These are phyloP conservation scores for Fusarium virguliforme DNA, from an alignment of 2,329 filamentous ascomycete species.

Conservation along the genomic window DNA sequence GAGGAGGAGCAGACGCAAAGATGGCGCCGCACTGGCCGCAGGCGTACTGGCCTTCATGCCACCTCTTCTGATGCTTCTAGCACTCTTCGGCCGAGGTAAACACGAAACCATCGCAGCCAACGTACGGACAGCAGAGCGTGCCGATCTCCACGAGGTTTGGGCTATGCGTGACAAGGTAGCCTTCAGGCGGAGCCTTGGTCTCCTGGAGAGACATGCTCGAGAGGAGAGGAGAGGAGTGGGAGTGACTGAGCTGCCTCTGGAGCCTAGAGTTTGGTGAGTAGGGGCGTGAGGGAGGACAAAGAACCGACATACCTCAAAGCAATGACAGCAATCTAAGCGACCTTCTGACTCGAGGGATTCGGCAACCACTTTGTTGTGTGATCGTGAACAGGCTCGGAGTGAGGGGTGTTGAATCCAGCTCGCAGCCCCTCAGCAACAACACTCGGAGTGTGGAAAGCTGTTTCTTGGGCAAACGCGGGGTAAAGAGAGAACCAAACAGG, in stretches of 20 bases:
- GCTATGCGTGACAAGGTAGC: conserved; percentile 30
- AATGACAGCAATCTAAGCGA: background rate
- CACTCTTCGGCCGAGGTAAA: conserved; percentile 45
- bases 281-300: background rate
- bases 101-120: conserved; percentile 47
- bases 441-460: background rate
- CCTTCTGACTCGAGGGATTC: too few species aligned
- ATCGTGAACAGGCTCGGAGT: background rate
- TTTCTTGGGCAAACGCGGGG: background rate
- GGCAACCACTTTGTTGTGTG: background rate
- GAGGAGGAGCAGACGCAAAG: conserved; percentile 46
- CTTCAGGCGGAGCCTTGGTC: conserved; percentile 12
- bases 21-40: conserved; percentile 43
- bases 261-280: background rate
- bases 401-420: background rate
- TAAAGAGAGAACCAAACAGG: background rate
- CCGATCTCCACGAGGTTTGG: conserved; percentile 33
- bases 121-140: conserved; percentile 46
- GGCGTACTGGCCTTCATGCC: conserved; percentile 45
- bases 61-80: conserved; percentile 46
- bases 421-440: background rate
- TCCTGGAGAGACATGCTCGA: conserved; percentile 1
- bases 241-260: background rate
- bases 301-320: background rate
- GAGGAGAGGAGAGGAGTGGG: too few species aligned